Conservation (phyloP, 2,329 filamentous ascomycete genomes). For the Cercospora nicotianae region DNA sequence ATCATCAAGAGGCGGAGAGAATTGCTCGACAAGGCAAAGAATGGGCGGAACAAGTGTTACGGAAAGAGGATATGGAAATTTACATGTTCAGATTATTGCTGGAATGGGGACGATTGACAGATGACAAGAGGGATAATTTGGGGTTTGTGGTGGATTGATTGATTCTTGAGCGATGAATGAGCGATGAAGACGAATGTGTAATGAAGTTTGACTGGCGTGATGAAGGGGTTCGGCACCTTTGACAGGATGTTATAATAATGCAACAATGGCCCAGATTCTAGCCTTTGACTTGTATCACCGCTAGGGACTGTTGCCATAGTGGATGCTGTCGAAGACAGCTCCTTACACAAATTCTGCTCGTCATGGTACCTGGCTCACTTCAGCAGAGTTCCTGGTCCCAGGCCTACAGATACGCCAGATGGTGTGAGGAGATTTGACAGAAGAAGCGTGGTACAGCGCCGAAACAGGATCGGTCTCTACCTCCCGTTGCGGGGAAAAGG, state of each 20-base stretch:
- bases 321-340: too few species aligned
- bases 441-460: too few species aligned
- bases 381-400: too few species aligned
- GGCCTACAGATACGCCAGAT: too few species aligned
- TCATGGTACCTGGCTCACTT: too few species aligned
- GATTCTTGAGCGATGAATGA: not conserved
- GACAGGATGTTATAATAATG: not conserved
- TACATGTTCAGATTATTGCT: slow-evolving; percentile 76
- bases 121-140: slow-evolving; percentile 58
- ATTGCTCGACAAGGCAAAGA: slow-evolving; percentile 65
- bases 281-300: too few species aligned
- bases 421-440: too few species aligned
- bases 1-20: slow-evolving; percentile 53
- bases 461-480: too few species aligned
- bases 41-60: slow-evolving; percentile 64
- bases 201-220: not conserved
- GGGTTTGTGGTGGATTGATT: slow-evolving; percentile 29
- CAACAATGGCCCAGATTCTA: too few species aligned
- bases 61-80: slow-evolving; percentile 74
- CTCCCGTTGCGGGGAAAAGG: too few species aligned
- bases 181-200: not conserved
- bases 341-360: too few species aligned
- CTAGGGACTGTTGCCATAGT: too few species aligned
- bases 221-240: not conserved
- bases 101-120: slow-evolving; percentile 71